phyloP scores from a whole-genome alignment of 1,284 basidiomycete species.

The Limonomyces culmigenus region DNA sequence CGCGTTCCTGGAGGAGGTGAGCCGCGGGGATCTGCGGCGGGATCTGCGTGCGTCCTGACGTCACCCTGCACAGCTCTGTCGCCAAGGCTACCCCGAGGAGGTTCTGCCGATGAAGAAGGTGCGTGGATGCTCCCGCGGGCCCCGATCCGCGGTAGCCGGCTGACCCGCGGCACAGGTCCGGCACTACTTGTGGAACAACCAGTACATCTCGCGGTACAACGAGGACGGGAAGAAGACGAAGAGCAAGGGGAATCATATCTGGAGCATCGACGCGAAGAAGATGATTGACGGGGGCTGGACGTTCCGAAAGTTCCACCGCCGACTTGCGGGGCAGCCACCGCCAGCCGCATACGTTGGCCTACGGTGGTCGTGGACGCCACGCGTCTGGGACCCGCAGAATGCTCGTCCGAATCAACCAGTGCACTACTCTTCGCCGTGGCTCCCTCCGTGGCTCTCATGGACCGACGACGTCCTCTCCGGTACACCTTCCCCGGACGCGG shows the following conservation, averaged over 20 bases:
- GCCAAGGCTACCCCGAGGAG: slow-evolving; percentile 68
- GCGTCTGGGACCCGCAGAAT: slow-evolving; percentile 94
- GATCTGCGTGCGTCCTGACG: slow-evolving; percentile 3
- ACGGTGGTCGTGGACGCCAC: slow-evolving; percentile 85
- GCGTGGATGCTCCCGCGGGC: slow-evolving; percentile 9
- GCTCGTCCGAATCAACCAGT: slow-evolving; percentile 69
- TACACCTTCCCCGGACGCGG: slow-evolving; percentile 51
- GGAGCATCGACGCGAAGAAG: slow-evolving; percentile 96
- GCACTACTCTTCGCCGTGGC: slow-evolving; percentile 59
- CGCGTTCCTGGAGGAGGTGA: slow-evolving; percentile 84
- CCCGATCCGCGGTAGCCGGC: too few species aligned
- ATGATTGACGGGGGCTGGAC: slow-evolving; percentile 63
- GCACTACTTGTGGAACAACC: slow-evolving; percentile 90
- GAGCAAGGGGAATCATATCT: slow-evolving; percentile 98
- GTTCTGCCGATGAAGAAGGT: slow-evolving; percentile 85
- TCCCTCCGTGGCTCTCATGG: slow-evolving; percentile 84
- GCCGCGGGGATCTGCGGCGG: slow-evolving; percentile 8
- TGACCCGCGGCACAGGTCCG: slow-evolving; percentile 51
- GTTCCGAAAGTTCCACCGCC: slow-evolving; percentile 83
- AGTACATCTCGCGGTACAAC: slow-evolving; percentile 93
- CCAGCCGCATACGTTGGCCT: slow-evolving; percentile 71
- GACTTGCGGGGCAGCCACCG: slow-evolving; percentile 69
- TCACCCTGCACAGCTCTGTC: slow-evolving; percentile 35
- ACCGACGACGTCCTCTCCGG: slow-evolving; percentile 65
- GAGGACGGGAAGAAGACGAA: slow-evolving; percentile 99